Base-by-base conservation (phyloP, 2,329 filamentous ascomycete species). In the Xylaria sp. region DNA sequence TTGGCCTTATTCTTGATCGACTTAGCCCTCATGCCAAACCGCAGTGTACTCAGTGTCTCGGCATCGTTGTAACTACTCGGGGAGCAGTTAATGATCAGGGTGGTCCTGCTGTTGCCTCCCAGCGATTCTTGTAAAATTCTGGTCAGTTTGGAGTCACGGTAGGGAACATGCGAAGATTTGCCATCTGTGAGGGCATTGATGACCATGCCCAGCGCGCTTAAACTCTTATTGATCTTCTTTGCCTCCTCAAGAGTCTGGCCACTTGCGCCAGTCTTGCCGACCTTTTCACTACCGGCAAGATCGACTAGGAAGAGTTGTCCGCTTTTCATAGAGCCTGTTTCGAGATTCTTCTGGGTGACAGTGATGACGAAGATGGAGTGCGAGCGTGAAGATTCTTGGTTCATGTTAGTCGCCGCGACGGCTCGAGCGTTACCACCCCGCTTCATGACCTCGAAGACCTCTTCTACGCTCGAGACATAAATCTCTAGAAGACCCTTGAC, bases 1-100 rank as follows among this genome's bases (percentile, higher is more conserved):
- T 98, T 99, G 82, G 96, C 96, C 87, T 98, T 98, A 86, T 98
- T 98, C 91, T 98, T 98, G 85, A 99, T 99, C 0, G 94, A 93
- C 86, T 99, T 99, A 67, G 96, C 96, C 80, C 96, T 88, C 82
- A 96, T 97, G 85, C 96, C 96, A 79, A 98, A 99, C 55, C 94
- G 90, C 70, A 99, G 84, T 0, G 96, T 99, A 73, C 94, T 92
- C 58, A 98, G 84, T 0, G 96, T 98, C 84, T 99, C 96, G 64
- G 91, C 90, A 83, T 98, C 95, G 85, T 99, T 98, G 85, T 98
- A 98, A 79, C 94, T 97, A 83, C 93, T 97, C 1, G 96, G 96
- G n/a, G 96, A 98, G 81, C 94, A 98, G 82, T 98, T 98, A 86
- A 99, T 97, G 77, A 99, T 98, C 70, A 99, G 87, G 0, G 96